These are phyloP conservation scores for Prunella vulgaris DNA, from an alignment of 257 asterid species.

Conservation along the genomic window DNA sequence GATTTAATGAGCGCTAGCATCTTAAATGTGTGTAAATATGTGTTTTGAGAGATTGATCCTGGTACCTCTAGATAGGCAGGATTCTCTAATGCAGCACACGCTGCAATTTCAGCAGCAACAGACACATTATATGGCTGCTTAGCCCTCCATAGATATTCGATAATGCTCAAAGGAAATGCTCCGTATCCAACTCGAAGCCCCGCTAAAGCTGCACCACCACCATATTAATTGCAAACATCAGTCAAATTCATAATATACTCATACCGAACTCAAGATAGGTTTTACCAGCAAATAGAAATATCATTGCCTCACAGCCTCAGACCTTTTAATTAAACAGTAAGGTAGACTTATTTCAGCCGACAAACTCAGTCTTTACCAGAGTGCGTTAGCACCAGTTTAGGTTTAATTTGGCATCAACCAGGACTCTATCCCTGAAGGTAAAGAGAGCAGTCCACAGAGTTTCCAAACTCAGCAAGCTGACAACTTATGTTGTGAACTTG, in stretches of 20 bases:
- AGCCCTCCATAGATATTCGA: conserved; percentile 93
- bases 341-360: not conserved
- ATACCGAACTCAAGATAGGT: not conserved
- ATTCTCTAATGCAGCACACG: conserved; percentile 88
- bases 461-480: too few relatives aligned
- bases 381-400: too few relatives aligned
- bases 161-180: conserved; percentile 88
- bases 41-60: not conserved
- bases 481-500: too few relatives aligned
- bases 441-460: too few relatives aligned
- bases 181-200: conserved; percentile 97
- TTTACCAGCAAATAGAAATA: not conserved
- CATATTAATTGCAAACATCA: not conserved
- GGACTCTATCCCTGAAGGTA: too few relatives aligned
- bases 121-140: conserved; percentile 98
- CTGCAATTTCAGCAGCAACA: conserved; percentile 95
- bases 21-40: not conserved
- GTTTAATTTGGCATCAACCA: too few relatives aligned
- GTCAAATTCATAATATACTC: not conserved
- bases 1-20: conserved; percentile 3
- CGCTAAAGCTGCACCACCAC: conserved; percentile 69
- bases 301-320: not conserved
- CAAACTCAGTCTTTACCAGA: too few relatives aligned
- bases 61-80: conserved; percentile 81
- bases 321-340: conserved; percentile 3